Conservation (phyloP, 2,329 filamentous ascomycete species). For the Penicillium frequentans region DNA sequence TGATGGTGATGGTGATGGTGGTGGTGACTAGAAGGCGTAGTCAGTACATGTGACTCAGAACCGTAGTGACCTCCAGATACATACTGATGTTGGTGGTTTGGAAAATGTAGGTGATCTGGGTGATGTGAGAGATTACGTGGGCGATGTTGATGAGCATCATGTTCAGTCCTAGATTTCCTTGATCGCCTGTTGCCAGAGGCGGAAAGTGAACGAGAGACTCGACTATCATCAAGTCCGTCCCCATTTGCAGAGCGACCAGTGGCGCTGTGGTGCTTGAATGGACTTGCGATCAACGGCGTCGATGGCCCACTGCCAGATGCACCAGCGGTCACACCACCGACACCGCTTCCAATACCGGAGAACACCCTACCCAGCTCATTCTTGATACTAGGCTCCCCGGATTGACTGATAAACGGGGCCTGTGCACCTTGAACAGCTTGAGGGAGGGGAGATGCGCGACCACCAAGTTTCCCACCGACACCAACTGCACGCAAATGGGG, state of each 20-base stretch:
- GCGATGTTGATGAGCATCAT: slow-evolving; percentile 66
- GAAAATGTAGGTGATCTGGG: slow-evolving; percentile 36
- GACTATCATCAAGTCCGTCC: slow-evolving; percentile 36
- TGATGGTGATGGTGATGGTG: slow-evolving; percentile 28
- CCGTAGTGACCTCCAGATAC: slow-evolving; percentile 21
- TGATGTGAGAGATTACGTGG: slow-evolving; percentile 59
- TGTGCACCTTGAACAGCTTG: slow-evolving; percentile 94
- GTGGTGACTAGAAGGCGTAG: slow-evolving; percentile 40
- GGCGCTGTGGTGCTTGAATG: slow-evolving; percentile 53
- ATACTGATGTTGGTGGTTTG: slow-evolving; percentile 58
- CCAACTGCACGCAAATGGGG: slow-evolving; percentile 71
- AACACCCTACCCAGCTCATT: slow-evolving; percentile 95
- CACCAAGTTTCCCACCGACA: slow-evolving; percentile 74
- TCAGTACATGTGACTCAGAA: not conserved
- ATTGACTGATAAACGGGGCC: slow-evolving; percentile 72
- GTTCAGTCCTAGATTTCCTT: slow-evolving; percentile 74
- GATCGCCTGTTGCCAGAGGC: slow-evolving; percentile 57
- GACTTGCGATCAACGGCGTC: slow-evolving; percentile 56
- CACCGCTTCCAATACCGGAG: slow-evolving; percentile 78
- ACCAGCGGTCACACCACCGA: slow-evolving; percentile 54
- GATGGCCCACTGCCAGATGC: slow-evolving; percentile 52
- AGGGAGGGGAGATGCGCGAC: slow-evolving; percentile 81
- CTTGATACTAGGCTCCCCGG: slow-evolving; percentile 85
- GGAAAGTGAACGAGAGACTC: slow-evolving; percentile 43
- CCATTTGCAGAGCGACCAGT: slow-evolving; percentile 44